A percentile compares a stretch with the other conserved stretches of the same genome.
phyloP scores from a whole-genome alignment of 2,329 filamentous ascomycete species.

The Neodidymelliopsis sp. region DNA sequence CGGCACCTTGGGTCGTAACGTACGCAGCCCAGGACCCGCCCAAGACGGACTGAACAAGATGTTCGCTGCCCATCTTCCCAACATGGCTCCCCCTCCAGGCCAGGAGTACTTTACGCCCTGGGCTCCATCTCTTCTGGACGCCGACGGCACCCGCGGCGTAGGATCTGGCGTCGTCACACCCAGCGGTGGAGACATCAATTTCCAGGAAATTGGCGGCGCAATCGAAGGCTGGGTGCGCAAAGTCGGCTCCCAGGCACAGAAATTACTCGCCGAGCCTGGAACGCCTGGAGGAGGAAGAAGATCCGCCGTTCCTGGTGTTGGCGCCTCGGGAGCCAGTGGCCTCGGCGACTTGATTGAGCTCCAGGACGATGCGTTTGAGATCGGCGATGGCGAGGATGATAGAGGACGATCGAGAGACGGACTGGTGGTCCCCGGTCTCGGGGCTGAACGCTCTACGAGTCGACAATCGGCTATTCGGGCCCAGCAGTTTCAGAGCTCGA shows the following conservation, averaged over 20 bases:
- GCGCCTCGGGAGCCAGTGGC: slow-evolving; percentile 55
- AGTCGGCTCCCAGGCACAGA: slow-evolving; percentile 70
- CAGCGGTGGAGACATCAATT: slow-evolving; percentile 49
- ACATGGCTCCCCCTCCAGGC: slow-evolving; percentile 68
- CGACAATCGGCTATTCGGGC: slow-evolving; percentile 23
- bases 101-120: slow-evolving; percentile 59
- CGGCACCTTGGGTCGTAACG: slow-evolving; percentile 76
- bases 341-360: slow-evolving; percentile 75
- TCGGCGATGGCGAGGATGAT: slow-evolving; percentile 44
- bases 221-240: slow-evolving; percentile 92
- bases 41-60: slow-evolving; percentile 85
- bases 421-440: slow-evolving; percentile 14
- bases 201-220: slow-evolving; percentile 85
- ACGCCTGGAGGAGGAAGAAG: slow-evolving; percentile 41
- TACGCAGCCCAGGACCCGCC: slow-evolving; percentile 79
- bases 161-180: slow-evolving; percentile 43
- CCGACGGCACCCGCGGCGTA: slow-evolving; percentile 36
- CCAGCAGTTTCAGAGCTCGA: slow-evolving; percentile 42
- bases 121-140: slow-evolving; percentile 46
- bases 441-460: slow-evolving; percentile 17
- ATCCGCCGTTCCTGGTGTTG: slow-evolving; percentile 44
- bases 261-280: slow-evolving; percentile 43
- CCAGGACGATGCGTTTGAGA: slow-evolving; percentile 63
- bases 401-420: slow-evolving; percentile 29
- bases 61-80: slow-evolving; percentile 82